Evolutionary conservation across 2,329 filamentous ascomycete genomes (phyloP), one percentile per base, ranked within the genome.

Genomic region (Alternaria ventricosa): DNA sequence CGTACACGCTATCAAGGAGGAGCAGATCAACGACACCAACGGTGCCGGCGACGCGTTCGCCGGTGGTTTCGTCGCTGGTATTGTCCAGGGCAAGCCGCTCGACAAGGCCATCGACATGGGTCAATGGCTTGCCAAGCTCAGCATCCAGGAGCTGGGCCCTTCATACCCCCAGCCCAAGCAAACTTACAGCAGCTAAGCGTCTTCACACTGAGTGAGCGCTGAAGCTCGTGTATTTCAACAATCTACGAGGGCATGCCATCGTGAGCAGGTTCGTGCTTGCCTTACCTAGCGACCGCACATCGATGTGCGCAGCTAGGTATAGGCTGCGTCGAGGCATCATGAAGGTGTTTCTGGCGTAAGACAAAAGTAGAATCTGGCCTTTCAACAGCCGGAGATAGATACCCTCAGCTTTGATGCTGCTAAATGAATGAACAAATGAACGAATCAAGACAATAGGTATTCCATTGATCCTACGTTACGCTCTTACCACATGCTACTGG

Each of bases 31-130:
- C 82, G 96, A 99, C 84, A 98, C 95, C 81, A 98, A 95, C 79
- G 96, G 96, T 79, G 96, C 96, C 66, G 96, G 94, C 80, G 96
- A 99, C 80, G 95, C 96, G 57, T 99, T 99, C 77, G 95, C 96
- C 63, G 96, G 94, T 78, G 96, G 96, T 68, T 94, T 99, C 83
- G 86, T 93, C 60, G 96, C 96, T 57, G 96, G 94, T 78, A 86
- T 98, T 68, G 90, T 97, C 66, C 87, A 95, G 82, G 93, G 92
- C 81, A 92, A 96, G 85, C 80, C 88, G 58, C 86, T 99, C 55
- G 90, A 92, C 74, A 88, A 90, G 71, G 87, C 87, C 76, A 87
- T 99, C 73, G 92, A 97, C 81, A 92, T 96, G 87, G 96, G 96
- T 69, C 94, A 97, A 84, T 99, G 96, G 96, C 88, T 99, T 71